These are phyloP conservation scores for Cudoniella acicularis DNA, from an alignment of 495 filamentous ascomycete species.

Conservation along the genomic window DNA sequence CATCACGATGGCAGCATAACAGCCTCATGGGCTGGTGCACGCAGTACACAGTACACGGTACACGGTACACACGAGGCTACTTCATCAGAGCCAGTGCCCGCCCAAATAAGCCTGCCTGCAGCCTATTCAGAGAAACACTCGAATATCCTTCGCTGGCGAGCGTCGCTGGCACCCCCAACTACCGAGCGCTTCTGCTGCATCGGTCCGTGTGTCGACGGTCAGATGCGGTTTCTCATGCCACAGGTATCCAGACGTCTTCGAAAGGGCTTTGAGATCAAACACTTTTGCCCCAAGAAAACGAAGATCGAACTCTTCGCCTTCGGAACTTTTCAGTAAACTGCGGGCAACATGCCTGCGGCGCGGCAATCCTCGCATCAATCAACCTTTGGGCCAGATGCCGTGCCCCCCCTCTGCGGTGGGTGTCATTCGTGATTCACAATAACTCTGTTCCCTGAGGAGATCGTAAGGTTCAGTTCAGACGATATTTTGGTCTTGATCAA, in stretches of 20 bases:
- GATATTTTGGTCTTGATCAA: slow-evolving; percentile 16
- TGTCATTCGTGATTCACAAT: slow-evolving; percentile 21
- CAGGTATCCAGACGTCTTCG: slow-evolving; percentile 19
- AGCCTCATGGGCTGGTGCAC: slow-evolving; percentile 16
- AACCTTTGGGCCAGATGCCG: background rate
- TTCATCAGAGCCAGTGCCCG: background rate
- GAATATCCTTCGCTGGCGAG: slow-evolving; percentile 14
- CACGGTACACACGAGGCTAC: slow-evolving; percentile 15
- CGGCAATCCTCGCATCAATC: background rate
- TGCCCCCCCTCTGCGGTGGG: background rate
- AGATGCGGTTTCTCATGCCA: slow-evolving; percentile 22
- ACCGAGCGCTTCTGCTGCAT: slow-evolving; percentile 26
- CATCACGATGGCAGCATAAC: slow-evolving; percentile 19
- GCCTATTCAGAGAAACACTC: slow-evolving; percentile 16
- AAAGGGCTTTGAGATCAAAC: slow-evolving; percentile 24
- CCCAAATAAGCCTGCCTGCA: slow-evolving; percentile 21
- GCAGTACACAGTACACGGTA: background rate
- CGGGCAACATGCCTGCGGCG: background rate
- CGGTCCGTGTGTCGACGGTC: slow-evolving; percentile 24
- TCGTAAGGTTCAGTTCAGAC: slow-evolving; percentile 24
- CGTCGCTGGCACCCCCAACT: slow-evolving; percentile 16
- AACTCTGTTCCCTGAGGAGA: slow-evolving; percentile 20
- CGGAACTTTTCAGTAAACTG: background rate
- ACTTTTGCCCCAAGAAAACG: slow-evolving; percentile 12
- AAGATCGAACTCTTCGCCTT: background rate